Conservation (phyloP, 768 basidiomycete genomes). For the Tylopilus plumbeoviolaceoides region DNA sequence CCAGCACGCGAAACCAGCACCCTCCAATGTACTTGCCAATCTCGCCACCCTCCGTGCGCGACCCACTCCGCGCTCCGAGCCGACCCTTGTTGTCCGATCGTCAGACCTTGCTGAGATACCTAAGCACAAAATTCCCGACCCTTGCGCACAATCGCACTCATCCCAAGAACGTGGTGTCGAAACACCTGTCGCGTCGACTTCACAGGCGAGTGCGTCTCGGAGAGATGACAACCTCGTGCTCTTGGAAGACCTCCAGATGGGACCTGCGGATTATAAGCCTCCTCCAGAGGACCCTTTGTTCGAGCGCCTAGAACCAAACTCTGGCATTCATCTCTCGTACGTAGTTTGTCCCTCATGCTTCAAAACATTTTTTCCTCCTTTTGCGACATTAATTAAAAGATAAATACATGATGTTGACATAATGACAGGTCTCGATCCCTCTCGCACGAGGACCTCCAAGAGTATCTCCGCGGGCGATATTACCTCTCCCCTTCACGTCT, state of each 20-base stretch:
- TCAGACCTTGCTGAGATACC: slow-evolving; percentile 21
- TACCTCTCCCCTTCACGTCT: slow-evolving; percentile 85
- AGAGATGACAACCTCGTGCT: slow-evolving; percentile 65
- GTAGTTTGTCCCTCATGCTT: slow-evolving; percentile 29
- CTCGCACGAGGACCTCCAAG: slow-evolving; percentile 73
- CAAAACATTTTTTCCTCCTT: neutral
- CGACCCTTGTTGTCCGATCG: slow-evolving; percentile 28
- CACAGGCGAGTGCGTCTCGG: slow-evolving; percentile 5
- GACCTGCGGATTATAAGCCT: slow-evolving; percentile 72
- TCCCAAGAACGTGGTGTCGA: slow-evolving; percentile 9
- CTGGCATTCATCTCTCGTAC: slow-evolving; percentile 78
- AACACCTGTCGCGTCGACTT: slow-evolving; percentile 2
- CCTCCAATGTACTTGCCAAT: slow-evolving; percentile 52
- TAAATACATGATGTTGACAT: slow-evolving; percentile 7
- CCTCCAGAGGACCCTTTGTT: slow-evolving; percentile 74
- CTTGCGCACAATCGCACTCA: neutral
- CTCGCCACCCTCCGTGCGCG: slow-evolving; percentile 38
- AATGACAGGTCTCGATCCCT: slow-evolving; percentile 63
- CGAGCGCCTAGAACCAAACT: slow-evolving; percentile 83
- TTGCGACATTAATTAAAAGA: neutral
- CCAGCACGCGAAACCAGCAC: slow-evolving; percentile 34
- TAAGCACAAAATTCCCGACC: slow-evolving; percentile 10
- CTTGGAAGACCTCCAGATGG: slow-evolving; percentile 71
- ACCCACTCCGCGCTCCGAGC: slow-evolving; percentile 16
- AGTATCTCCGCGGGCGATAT: slow-evolving; percentile 77